Evolutionary conservation across 192 early-diverging fungal species (phyloP), one percentile per base, ranked within the genome.

Genomic region (Obelidium mucronatum): DNA sequence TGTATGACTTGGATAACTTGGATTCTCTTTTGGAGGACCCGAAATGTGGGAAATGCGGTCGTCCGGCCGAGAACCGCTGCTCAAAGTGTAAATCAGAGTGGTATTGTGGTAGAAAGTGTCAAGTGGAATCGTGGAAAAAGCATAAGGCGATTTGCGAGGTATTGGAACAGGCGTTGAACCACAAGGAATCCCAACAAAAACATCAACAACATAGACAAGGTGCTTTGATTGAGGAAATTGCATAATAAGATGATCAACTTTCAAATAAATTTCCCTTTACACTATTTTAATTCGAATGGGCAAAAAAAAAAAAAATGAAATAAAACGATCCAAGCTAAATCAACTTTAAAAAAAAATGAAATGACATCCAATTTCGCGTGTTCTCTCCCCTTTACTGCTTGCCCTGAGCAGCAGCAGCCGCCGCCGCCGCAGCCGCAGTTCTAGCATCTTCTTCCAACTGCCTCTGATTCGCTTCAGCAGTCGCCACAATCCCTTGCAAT

Each of bases 41-140:
- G 6, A 86, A 84, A 52, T 86, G 85, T 65, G 76, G 73, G 6
- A 78, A 78, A 37, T 86, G 85, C 62, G 82, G 85, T 6, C 35
- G 59, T 22, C 11, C 40, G 3, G 87, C 87, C 4, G 77, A 73
- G 35, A 79, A 88, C 33, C 35, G 85, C 33, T 88, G 87, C 61
- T 87, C 85, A 6, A 40, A 79, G 40, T 88, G 87, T 64, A 83
- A 84, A 54, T 74, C 26, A 33, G 87, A 88, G 37, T 88, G 87
- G 87, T 88, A 88, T 72, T 88, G 87, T 70, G 80, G 80, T 53
- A 66, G 83, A 24, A 34, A 66, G 30, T 82, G 84, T 58, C 81
- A 82, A 62, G 79, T 82, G 13, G 26, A 69, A 24, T 42, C 81
- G 15, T 85, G 84, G 81, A 48, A 67, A 58, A 66, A 31, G 11